Evolutionary conservation across 2,329 filamentous ascomycete species (phyloP), one percentile per base, ranked within the genome.

Genomic region (Ramichloridium luteum): DNA sequence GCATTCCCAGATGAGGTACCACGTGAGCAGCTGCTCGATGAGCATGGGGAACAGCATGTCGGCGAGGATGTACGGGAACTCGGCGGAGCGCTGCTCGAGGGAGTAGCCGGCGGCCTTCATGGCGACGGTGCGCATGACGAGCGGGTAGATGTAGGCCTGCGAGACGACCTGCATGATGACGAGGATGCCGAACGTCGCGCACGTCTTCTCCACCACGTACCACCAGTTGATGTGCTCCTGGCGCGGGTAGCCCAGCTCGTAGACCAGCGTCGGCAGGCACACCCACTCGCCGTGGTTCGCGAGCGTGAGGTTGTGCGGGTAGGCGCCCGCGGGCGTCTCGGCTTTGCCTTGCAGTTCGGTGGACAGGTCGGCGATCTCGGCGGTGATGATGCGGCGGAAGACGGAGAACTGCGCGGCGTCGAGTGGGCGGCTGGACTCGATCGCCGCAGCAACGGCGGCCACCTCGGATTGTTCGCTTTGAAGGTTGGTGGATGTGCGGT

Each of bases 21-120:
- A 88, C 0, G 73, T 68, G 35, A 83, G 67, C 31, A 86, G 57
- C 39, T 84, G 83, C 51, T 86, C 80, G 57, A 84, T 73, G 58
- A 86, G 72, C 39, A 88, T 77, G 0, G 80, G 81, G 39, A 86
- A 84, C 6, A 84, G 65, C 38, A 88, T 65, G 45, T 86, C 80
- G 37, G 67, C 69, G n/a, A 84, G 58, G 34, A 86, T 69, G 69
- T 76, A 81, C 0, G 81, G 80, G 37, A 85, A 84, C 36, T 75
- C 70, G 35, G 58, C 59, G 47, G 82, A 70, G 28, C 80, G 68
- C 38, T 72, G 61, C 3, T 60, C 54, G 5, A 81, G 59, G 0
- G 74, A 62, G 53, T 80, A 62, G 5, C 72, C 72, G 2, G 64
- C 60, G 44, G 81, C 75, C 53, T 80, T 80, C 68, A 80, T 76